phyloP scores from a whole-genome alignment of 2,329 filamentous ascomycete genomes.

The Diplocarpon mali region DNA sequence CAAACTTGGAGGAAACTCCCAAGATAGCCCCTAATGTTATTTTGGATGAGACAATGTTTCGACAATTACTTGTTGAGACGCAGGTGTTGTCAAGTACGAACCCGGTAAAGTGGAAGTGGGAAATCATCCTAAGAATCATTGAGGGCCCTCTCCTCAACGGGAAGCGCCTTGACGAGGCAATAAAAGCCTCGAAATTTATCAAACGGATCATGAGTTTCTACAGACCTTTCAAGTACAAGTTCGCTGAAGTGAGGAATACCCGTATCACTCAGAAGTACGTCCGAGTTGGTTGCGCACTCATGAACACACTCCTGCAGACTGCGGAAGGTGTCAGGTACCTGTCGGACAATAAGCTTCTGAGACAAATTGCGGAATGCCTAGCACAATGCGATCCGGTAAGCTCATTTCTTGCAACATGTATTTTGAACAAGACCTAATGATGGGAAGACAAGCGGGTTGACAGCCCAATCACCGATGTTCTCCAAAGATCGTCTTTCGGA shows the following conservation, averaged over 20 bases:
- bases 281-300: constrained; percentile 74
- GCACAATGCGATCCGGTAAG: constrained; percentile 84
- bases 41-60: constrained; percentile 51
- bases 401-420: not conserved
- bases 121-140: constrained; percentile 78
- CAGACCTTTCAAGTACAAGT: constrained; percentile 91
- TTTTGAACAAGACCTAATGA: constrained; percentile 12
- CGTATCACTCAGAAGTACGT: constrained; percentile 93
- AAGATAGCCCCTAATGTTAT: constrained; percentile 39
- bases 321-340: constrained; percentile 76
- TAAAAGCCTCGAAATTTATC: constrained; percentile 91
- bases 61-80: constrained; percentile 61
- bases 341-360: constrained; percentile 80
- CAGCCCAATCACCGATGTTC: constrained; percentile 80
- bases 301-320: constrained; percentile 78
- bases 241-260: constrained; percentile 81
- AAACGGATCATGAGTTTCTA: constrained; percentile 93
- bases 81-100: constrained; percentile 83
- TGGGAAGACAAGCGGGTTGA: constrained; percentile 53
- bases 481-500: constrained; percentile 74
- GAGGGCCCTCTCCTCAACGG: constrained; percentile 86
- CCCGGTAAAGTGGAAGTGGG: constrained; percentile 96
- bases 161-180: constrained; percentile 85
- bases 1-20: constrained; percentile 44
- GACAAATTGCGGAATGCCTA: constrained; percentile 90